A percentile compares a stretch with the other conserved stretches of the same genome.
These are phyloP conservation scores for Saitoella complicata DNA, from an alignment of 805 yeast species.

Conservation along the genomic window DNA sequence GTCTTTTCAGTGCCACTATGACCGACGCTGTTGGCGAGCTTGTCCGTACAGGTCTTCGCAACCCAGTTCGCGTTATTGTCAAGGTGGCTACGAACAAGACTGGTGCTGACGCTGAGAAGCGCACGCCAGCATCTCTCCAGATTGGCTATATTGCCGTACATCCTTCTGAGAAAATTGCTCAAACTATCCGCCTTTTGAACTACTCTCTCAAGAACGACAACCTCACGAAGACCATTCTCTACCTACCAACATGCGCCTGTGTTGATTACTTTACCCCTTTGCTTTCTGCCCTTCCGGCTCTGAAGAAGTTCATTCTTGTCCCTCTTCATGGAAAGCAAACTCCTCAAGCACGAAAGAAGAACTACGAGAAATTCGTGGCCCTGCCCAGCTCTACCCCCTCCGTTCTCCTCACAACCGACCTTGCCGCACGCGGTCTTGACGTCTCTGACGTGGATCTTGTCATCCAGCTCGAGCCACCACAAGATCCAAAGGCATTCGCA, in stretches of 20 bases:
- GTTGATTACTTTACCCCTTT: conserved; percentile 62
- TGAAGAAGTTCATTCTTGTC: conserved; percentile 25
- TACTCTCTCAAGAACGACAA: conserved; percentile 8
- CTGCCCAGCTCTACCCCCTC: conserved; percentile 27
- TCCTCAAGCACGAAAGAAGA: conserved; percentile 62
- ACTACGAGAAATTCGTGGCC: conserved; percentile 42
- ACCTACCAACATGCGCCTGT: conserved; percentile 76
- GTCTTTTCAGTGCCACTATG: conserved; percentile 86
- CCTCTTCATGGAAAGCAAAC: conserved; percentile 84
- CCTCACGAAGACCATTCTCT: conserved; percentile 71
- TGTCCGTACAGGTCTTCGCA: conserved; percentile 67
- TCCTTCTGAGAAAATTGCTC: conserved; percentile 39
- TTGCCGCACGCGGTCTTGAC: conserved; percentile 96
- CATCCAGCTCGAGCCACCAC: conserved; percentile 88
- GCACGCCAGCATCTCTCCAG: conserved; percentile 47
- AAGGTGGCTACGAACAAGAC: conserved; percentile 25
- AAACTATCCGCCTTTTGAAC: too few species aligned
- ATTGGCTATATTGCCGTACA: conserved; percentile 43
- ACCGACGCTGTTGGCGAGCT: conserved; percentile 64
- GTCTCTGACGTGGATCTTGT: conserved; percentile 89
- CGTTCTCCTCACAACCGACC: conserved; percentile 81
- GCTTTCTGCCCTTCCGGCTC: conserved; percentile 13
- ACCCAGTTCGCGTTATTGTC: conserved; percentile 79
- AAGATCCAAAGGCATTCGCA: conserved; percentile 77
- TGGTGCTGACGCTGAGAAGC: conserved; percentile 18